Evolutionary conservation across 495 filamentous ascomycete genomes (phyloP), one percentile per base, ranked within the genome.

Genomic region (Venustampulla echinocandica): DNA sequence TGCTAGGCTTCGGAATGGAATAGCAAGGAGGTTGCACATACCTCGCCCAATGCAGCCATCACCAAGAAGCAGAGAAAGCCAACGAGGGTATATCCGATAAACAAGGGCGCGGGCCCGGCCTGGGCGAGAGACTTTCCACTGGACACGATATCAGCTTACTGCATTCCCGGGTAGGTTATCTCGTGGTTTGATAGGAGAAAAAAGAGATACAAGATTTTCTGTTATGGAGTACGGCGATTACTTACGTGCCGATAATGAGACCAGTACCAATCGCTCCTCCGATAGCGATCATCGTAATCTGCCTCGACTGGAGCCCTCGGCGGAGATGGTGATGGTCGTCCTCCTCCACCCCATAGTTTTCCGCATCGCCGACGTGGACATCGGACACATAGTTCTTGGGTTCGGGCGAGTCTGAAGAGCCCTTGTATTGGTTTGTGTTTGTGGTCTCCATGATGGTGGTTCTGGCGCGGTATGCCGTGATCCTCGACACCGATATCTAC

Each of bases 281-380:
- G 54, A 93, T 87, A 3, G 86, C 87, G 72, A 93, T 90, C 77
- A 88, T 79, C 53, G 80, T 80, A 52, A 87, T 76, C 46, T 86
- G 82, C 23, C 80, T 71, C 1, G 81, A 71, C 48, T 78, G 75
- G 37, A 87, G 63, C 4, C 74, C 73, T 28, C 80, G 75, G 40
- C 79, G 80, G 14, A 88, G 57, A 30, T 49, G 44, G 23, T 55
- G 45, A 36, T 40, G 20, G 11, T 2, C 22, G 36, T 58, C 55
- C 10, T 55, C 52, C 0, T 52, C 37, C 5, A 46, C 34, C 22
- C 35, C 24, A 4, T 20, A 17, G 21, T 17, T 2, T 11, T 6
- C 20, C 10, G 48, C 36, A 18, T 48, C 41, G 19, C 48, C 40
- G 24, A 55, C 37, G 5, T 35, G 6, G 6, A 21, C 38, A 21